Evolutionary conservation across 306 rosid genomes (phyloP).

Genomic region (Cercis canadensis): DNA sequence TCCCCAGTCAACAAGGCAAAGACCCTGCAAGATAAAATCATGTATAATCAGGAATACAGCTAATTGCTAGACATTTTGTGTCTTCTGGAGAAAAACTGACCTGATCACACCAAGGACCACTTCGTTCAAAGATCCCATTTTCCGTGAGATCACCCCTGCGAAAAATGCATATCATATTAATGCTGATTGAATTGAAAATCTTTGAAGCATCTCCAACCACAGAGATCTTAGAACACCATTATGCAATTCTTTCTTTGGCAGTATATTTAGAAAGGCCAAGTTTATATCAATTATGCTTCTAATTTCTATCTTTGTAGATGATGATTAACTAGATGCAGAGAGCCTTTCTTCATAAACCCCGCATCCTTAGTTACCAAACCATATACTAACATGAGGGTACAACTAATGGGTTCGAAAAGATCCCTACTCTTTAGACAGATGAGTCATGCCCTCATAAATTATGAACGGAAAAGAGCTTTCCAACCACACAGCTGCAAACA

Average conservation of each 20-base stretch:
- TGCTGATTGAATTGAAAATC: not conserved
- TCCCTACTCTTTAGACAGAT: constrained; percentile 10
- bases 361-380: not conserved
- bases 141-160: constrained; percentile 62
- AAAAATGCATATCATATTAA: not conserved
- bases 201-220: constrained; percentile 20
- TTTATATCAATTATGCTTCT: constrained; percentile 9
- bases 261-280: constrained; percentile 1
- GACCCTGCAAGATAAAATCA: constrained; percentile 66
- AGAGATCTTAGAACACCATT: too few species aligned
- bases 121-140: constrained; percentile 64
- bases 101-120: constrained; percentile 87
- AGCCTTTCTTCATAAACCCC: constrained; percentile 17
- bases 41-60: constrained; percentile 24
- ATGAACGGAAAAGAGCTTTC: constrained; percentile 23
- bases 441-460: constrained; percentile 13
- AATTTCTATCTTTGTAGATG: constrained; percentile 22
- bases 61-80: not conserved
- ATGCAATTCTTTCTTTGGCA: too few species aligned
- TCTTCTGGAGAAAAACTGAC: constrained; percentile 47
- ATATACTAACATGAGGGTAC: constrained; percentile 4
- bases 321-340: constrained; percentile 19
- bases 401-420: constrained; percentile 2
- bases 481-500: constrained; percentile 12
- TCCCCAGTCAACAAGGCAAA: constrained; percentile 99